phyloP scores from a whole-genome alignment of 23 red algal species.

The Gracilaria vermiculophylla region DNA sequence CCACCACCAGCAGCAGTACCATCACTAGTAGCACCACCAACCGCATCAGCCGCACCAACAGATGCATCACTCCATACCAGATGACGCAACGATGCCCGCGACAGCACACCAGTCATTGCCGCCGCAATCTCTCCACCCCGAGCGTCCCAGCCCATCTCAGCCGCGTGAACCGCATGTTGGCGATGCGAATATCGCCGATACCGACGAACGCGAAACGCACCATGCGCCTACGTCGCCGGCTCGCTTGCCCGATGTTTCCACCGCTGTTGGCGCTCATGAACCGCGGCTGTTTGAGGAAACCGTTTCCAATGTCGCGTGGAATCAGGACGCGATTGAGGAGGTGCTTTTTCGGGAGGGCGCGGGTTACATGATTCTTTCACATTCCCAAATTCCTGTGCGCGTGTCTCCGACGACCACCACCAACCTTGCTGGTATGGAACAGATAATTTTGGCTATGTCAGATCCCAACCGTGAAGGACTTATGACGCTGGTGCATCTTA shows the following conservation, averaged over 20 bases:
- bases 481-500: background rate
- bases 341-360: slow-evolving; percentile 22
- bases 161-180: background rate
- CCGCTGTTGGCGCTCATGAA: no score
- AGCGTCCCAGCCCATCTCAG: background rate
- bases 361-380: background rate
- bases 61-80: no score
- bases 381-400: background rate
- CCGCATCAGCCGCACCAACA: no score
- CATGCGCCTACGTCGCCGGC: background rate
- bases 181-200: background rate
- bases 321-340: slow-evolving; percentile 1
- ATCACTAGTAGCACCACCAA: no score
- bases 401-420: background rate
- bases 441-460: no score
- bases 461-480: background rate
- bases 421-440: no score
- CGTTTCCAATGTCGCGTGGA: background rate
- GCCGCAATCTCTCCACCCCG: background rate
- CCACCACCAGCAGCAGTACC: no score
- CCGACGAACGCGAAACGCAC: background rate
- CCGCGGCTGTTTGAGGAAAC: background rate
- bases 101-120: background rate
- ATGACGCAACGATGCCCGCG: background rate
- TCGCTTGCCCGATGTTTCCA: no score